These are phyloP conservation scores for Lycium barbarum DNA, from an alignment of 257 asterid species.

Conservation along the genomic window DNA sequence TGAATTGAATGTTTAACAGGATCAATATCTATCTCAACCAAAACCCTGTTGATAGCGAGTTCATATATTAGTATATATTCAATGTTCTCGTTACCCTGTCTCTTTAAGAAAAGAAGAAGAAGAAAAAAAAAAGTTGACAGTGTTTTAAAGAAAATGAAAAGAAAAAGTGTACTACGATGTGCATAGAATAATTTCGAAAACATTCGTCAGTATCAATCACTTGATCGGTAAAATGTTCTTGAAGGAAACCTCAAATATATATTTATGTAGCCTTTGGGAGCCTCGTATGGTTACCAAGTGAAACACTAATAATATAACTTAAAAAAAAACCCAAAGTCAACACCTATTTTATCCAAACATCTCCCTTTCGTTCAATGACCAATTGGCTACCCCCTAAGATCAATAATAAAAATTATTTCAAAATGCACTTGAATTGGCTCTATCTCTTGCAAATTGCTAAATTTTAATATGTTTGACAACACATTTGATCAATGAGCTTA, in stretches of 20 bases:
- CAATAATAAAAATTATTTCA: background rate
- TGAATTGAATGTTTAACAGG: too few relatives aligned
- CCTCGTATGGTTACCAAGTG: background rate
- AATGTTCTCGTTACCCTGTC: background rate
- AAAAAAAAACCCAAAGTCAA: background rate
- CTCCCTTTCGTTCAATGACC: background rate
- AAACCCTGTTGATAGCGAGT: background rate
- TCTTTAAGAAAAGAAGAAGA: background rate
- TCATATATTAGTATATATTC: background rate
- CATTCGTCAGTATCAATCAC: background rate
- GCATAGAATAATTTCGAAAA: background rate
- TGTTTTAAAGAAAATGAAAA: background rate
- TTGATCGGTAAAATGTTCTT: background rate
- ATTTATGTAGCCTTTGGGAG: background rate
- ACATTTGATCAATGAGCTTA: conserved; percentile 11
- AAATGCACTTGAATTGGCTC: conserved; percentile 5
- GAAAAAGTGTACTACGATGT: background rate
- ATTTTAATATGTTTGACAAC: background rate
- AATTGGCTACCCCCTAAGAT: background rate
- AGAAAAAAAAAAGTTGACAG: background rate
- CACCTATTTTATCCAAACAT: conserved; percentile 4
- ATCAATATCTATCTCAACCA: too few relatives aligned
- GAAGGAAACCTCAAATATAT: background rate
- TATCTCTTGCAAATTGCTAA: background rate
- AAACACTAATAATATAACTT: background rate